Base-by-base conservation (phyloP, 768 basidiomycete species). In the Agrocybe praecox region DNA sequence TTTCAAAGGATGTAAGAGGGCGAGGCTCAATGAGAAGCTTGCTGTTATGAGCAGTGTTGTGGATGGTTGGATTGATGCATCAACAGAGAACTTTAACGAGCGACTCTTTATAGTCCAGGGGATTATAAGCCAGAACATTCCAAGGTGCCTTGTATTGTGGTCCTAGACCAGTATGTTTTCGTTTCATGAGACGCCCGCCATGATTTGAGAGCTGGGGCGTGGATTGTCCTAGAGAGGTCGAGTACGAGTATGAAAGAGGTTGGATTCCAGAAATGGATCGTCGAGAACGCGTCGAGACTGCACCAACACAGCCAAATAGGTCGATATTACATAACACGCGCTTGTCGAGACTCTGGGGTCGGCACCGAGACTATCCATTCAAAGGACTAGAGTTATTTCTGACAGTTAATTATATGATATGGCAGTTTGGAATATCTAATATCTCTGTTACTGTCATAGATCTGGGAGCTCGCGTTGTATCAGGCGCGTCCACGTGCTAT, bases 391-490 rank as follows among this genome's bases (percentile, higher is more conserved):
- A 40, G 36, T 40, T 3, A 15, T 40, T 40, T 40, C 5, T 40
- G 14, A 40, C 14, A 12, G 3, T 40, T 40, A 40, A 40, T 34
- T 34, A 14, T 6, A 5, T 40, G 12, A 40, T 15, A 40, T 14
- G 6, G 36, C 26, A 29, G 9, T 29, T 29, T 29, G 4, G 26
- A 54, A 42, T 53, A 56, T 17, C 32, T 59, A 54, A 42, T 53
- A 56, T 17, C 32, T 59, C 46, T 47, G 46, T 15, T 43, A 36
- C 2, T 32, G 21, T 32, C 42, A 44, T 47, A 50, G 51, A 72
- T 95, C 94, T n/a, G 93, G 93, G 53, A 95, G 72, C 71, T 96
- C 93, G 67, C 94, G 79, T 61, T 88, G 86, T 64, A 92, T 84
- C 53, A 96, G 73, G 57, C 94, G 77, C 36, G 78, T 85, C 92